Evolutionary conservation across 768 basidiomycete species (phyloP).

Genomic region (Candolleomyces efflorescens): DNA sequence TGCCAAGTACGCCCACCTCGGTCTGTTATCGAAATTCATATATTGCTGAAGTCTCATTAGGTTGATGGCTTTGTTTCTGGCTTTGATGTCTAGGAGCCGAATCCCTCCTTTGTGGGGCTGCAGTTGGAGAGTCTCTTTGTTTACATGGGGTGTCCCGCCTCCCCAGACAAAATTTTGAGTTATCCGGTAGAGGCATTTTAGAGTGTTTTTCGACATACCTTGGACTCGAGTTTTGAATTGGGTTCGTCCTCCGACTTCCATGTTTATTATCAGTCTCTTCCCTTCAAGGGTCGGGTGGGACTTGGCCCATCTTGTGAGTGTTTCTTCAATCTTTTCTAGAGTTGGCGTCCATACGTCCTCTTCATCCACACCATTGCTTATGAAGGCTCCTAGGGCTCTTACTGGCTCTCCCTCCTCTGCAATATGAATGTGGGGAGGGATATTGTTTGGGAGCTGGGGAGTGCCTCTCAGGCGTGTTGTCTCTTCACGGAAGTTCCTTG

Average conservation of each 20-base stretch:
- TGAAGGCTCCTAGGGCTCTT: not conserved
- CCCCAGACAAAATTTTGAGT: not conserved
- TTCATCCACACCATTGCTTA: not conserved
- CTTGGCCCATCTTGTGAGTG: constrained; percentile 19
- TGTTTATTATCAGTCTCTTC: constrained; percentile 15
- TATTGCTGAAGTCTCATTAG: constrained; percentile 18
- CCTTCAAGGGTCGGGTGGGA: constrained; percentile 20
- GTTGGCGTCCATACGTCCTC: not conserved
- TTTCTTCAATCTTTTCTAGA: constrained; percentile 10
- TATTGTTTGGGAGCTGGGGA: not conserved
- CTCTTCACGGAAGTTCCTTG: not conserved
- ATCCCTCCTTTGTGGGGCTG: constrained; percentile 15
- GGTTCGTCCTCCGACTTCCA: constrained; percentile 18
- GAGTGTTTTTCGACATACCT: not conserved
- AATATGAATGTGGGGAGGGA: not conserved
- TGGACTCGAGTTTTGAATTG: constrained; percentile 17
- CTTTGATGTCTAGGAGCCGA: constrained; percentile 15
- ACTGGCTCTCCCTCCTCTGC: constrained; percentile 2
- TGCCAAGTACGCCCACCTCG: constrained; percentile 14
- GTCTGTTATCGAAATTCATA: constrained; percentile 9
- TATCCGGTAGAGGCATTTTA: not conserved
- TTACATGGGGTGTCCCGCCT: not conserved
- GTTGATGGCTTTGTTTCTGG: constrained; percentile 18
- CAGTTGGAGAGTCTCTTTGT: constrained; percentile 11
- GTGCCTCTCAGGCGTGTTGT: not conserved